Conservation (phyloP, 2,329 filamentous ascomycete species). For the Sphaerulina populicola region DNA sequence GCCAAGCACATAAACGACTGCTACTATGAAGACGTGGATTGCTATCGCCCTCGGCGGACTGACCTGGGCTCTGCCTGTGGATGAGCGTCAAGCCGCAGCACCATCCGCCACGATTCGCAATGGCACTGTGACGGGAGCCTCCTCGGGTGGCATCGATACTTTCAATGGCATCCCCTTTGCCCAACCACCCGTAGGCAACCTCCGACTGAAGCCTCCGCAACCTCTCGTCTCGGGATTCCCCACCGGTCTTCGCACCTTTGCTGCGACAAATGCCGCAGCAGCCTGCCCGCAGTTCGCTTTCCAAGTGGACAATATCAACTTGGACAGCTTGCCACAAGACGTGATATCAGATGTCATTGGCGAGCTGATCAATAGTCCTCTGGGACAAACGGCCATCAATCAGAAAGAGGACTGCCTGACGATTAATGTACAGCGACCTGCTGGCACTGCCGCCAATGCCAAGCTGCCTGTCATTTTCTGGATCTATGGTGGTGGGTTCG, state of each 20-base stretch:
- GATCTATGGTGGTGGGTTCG: constrained; percentile 43
- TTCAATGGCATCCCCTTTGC: constrained; percentile 72
- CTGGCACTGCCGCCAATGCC: constrained; percentile 30
- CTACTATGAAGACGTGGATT: not conserved
- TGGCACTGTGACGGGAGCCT: constrained; percentile 50
- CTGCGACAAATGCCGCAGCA: constrained; percentile 48
- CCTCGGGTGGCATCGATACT: constrained; percentile 48
- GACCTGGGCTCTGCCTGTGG: not conserved
- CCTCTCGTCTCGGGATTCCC: constrained; percentile 52
- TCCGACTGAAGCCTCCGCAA: constrained; percentile 63
- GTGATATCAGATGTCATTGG: constrained; percentile 30
- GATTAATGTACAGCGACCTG: constrained; percentile 35
- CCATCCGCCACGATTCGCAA: constrained; percentile 39
- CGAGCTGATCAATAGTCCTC: constrained; percentile 34
- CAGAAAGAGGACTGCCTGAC: constrained; percentile 38
- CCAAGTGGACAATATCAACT: constrained; percentile 30
- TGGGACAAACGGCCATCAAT: constrained; percentile 34
- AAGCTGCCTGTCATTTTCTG: constrained; percentile 44
- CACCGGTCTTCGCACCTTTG: constrained; percentile 40
- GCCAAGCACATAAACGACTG: not conserved
- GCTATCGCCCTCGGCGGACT: not conserved
- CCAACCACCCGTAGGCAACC: constrained; percentile 55
- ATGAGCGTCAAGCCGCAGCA: not conserved
- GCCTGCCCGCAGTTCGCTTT: constrained; percentile 61
- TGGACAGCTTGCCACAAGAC: constrained; percentile 26